A percentile compares a stretch with the other conserved stretches of the same genome.
These are phyloP conservation scores for Starmerella stellata DNA, from an alignment of 805 yeast species.

Conservation along the genomic window DNA sequence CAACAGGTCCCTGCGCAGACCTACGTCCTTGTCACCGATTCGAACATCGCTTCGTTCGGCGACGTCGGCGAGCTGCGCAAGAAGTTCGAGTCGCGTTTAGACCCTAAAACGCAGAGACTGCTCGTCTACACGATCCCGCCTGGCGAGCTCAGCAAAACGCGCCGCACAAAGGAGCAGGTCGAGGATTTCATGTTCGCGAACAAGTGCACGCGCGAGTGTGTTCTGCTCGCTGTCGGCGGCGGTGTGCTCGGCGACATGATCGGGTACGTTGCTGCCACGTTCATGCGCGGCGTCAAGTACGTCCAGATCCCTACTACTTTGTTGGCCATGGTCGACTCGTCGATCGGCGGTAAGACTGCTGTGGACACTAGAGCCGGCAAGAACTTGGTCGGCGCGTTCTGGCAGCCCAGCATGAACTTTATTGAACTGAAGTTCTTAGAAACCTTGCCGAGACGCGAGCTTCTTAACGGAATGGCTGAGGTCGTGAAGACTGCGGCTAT, in stretches of 20 bases:
- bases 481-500: constrained; percentile 96
- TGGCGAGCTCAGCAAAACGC: constrained; percentile 77
- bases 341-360: constrained; percentile 97
- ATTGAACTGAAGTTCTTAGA: constrained; percentile 75
- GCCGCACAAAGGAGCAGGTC: constrained; percentile 77
- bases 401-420: constrained; percentile 83
- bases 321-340: constrained; percentile 93
- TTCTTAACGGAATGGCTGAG: constrained; percentile 96
- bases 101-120: constrained; percentile 31
- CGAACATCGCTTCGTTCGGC: constrained; percentile 37
- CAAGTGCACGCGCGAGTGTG: constrained; percentile 93
- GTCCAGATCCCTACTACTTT: constrained; percentile 88
- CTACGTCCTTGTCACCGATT: constrained; percentile 77
- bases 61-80: constrained; percentile 31
- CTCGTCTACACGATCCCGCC: constrained; percentile 66
- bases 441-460: constrained; percentile 81
- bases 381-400: constrained; percentile 89
- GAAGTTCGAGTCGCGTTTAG: constrained; percentile 16
- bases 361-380: constrained; percentile 93
- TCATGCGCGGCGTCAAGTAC: constrained; percentile 93
- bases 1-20: constrained; percentile 59
- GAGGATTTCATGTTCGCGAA: constrained; percentile 69
- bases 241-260: constrained; percentile 99
- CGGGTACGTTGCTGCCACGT: constrained; percentile 97
- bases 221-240: constrained; percentile 88